Evolutionary conservation across 495 filamentous ascomycete genomes (phyloP), one percentile per base, ranked within the genome.

Genomic region (Darksidea phi): DNA sequence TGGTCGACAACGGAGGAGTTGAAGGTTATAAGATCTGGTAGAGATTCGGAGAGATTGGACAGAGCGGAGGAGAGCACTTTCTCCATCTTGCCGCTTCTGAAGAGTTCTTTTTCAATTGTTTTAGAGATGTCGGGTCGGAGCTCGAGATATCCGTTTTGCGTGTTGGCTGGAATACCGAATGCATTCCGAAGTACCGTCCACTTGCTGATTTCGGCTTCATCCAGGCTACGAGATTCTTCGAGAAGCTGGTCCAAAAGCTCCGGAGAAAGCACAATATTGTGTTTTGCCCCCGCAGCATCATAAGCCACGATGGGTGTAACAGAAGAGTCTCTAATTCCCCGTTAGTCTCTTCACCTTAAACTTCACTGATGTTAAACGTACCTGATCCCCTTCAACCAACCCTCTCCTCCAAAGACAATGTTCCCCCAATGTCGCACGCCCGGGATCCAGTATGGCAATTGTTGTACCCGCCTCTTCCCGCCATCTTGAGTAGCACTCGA

Each of bases 401-500:
- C 59, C 17, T 77, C 71, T 67, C 76, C 73, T 51, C 78, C 67
- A 67, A 77, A 75, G 15, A 77, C 59, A 66, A 83, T 75, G 18
- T 75, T 71, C 23, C 77, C 54, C 12, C 77, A 71, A 74, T 87
- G 83, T 38, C 84, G 81, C 1, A 86, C 36, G 59, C 77, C 74
- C 12, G 84, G 84, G 7, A 86, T 54, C 81, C 82, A 87, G 71
- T 86, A 87, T 12, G 84, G 82, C 10, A 77, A 53, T 34, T 72
- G 63, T 61, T 73, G 74, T 42, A 81, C 74, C 48, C 54, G 68
- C 59, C 68, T 59, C 45, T 59, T 36, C 53, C 56, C 54, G 26
- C 58, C 61, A 32, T 64, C 28, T 42, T 49, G 48, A 5, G 26
- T 47, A 20, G 11, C 26, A 4, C 48, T 38, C 23, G 36, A 12